Base-by-base conservation (phyloP, 306 rosid genomes). In the Vigna angularis region DNA sequence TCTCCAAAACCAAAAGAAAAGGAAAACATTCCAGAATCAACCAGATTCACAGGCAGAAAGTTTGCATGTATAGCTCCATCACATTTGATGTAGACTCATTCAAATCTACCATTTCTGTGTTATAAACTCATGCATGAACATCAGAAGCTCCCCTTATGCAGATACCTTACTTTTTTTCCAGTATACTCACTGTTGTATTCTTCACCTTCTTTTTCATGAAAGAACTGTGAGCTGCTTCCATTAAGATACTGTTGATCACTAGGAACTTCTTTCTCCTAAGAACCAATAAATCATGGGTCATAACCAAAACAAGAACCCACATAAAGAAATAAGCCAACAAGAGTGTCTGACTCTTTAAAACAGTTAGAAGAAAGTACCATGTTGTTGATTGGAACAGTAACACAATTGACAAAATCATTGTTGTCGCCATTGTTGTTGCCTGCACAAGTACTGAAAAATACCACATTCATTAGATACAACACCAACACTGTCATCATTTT, bases 351-450 rank as follows among this genome's bases (percentile, higher is more conserved):
- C 70, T 64, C 49, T 30, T 28, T 1, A 57, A 49, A 70, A 42
- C 16, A 77, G 24, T 7, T 58, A 53, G 22, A 66, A 24, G 16
- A 24, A 40, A 73, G 58, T 88, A 88, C 94, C 94, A 40, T n/a
- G 59, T 76, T 48, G 67, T 76, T 48, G 67, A 34, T 32, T 18
- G 17, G 58, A 72, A 9, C 75, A 48, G 38, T 48, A 24, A 30
- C 62, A 63, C n/a, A 48, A 9, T 32, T 70, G 49, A 26, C 63
- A 51, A 11, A 63, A 50, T 55, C 20, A 45, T 85, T 3, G 50
- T 3, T 66, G 20, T 69, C 72, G 51, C 76, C 20, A 45, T 85
- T 3, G 50, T 45, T 66, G 20, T 69, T 74, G 51, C 76, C 84
- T 10, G 83, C 70, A 64, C 48, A 15, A 42, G 28, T 50, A 30